These are phyloP conservation scores for Dictyostelium brefeldianum DNA, from an alignment of 78 protist genomes.

Conservation along the genomic window DNA sequence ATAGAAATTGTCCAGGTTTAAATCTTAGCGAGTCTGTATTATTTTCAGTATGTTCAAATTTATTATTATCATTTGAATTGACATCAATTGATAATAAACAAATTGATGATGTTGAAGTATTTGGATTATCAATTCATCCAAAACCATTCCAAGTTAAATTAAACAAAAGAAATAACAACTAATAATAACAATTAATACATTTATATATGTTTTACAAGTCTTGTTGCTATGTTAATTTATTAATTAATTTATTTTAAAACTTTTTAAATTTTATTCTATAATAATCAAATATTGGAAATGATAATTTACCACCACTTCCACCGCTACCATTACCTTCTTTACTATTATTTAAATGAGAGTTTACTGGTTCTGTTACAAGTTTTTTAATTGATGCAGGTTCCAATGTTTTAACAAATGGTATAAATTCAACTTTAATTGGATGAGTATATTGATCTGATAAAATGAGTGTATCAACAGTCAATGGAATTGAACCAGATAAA, in stretches of 20 bases:
- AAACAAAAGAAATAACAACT: background rate
- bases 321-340: background rate
- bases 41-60: conserved; percentile 32
- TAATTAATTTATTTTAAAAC: too few species aligned
- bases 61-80: background rate
- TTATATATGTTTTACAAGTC: too few species aligned
- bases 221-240: too few species aligned
- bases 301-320: conserved; percentile 2
- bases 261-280: conserved; percentile 23
- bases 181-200: too few species aligned
- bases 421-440: background rate
- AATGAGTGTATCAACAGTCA: background rate
- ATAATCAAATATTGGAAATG: conserved; percentile 14
- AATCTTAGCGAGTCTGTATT: background rate
- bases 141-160: conserved; percentile 7
- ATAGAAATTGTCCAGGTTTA: conserved; percentile 16
- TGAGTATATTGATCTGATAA: background rate
- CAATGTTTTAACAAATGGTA: conserved; percentile 11
- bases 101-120: conserved; percentile 40
- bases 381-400: background rate
- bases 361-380: background rate
- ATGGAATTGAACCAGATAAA: background rate
- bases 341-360: background rate
- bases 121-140: conserved; percentile 56
- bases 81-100: background rate